Conservation (phyloP, 2,329 filamentous ascomycete species). For the Botrytis hyacinthi region DNA sequence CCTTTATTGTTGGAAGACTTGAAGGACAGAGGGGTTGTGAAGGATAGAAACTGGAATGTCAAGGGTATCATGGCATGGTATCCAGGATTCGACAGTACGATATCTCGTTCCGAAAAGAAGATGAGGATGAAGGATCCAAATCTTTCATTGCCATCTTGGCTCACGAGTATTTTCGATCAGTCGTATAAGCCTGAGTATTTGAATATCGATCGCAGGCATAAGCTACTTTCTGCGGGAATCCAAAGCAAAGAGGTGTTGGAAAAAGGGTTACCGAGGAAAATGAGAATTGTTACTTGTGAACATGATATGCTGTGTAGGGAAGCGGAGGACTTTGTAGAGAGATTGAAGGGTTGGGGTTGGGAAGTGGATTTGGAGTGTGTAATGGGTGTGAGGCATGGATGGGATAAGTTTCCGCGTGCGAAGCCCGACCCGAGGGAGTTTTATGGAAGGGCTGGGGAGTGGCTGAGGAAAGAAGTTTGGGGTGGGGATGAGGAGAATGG, state of each 20-base stretch:
- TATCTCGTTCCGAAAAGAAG: conserved; percentile 16
- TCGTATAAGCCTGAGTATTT: conserved; percentile 25
- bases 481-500: not conserved
- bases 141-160: not conserved
- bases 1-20: conserved; percentile 23
- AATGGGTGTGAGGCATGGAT: conserved; percentile 29
- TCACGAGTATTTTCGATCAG: conserved; percentile 24
- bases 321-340: conserved; percentile 28
- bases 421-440: conserved; percentile 13
- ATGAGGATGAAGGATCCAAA: conserved; percentile 7
- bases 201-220: conserved; percentile 21
- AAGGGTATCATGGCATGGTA: conserved; percentile 16
- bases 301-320: conserved; percentile 30
- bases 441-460: conserved; percentile 14
- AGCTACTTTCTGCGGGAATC: conserved; percentile 22
- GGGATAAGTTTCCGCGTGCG: conserved; percentile 28
- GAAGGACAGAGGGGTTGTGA: conserved; percentile 4
- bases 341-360: conserved; percentile 29
- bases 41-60: not conserved
- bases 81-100: conserved; percentile 21
- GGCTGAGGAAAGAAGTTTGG: conserved; percentile 16
- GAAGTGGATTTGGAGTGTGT: conserved; percentile 29
- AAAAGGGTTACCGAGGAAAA: conserved; percentile 26
- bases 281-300: conserved; percentile 31
- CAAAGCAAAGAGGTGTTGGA: conserved; percentile 27